These are phyloP conservation scores for Candida sanyaensis DNA, from an alignment of 1,139 yeast species.

Conservation along the genomic window DNA sequence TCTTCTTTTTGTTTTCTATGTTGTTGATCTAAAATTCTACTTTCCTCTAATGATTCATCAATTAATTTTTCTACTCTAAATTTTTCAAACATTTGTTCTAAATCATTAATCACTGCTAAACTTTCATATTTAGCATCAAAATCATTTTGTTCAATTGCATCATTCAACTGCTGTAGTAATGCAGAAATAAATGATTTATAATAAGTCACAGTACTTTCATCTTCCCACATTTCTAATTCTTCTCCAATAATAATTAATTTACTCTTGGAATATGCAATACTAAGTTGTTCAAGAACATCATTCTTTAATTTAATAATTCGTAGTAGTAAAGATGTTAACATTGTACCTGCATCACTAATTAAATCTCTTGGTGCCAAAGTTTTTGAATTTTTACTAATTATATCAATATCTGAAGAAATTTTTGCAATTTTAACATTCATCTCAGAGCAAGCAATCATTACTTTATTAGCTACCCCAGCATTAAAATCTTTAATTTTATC, in stretches of 20 bases:
- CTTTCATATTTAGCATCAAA: conserved; percentile 56
- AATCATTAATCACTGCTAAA: conserved; percentile 58
- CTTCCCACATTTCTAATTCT: conserved; percentile 46
- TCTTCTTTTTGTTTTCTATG: conserved; percentile 4
- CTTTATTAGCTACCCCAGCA: conserved; percentile 49
- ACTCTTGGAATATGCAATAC: conserved; percentile 58
- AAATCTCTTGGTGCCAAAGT: conserved; percentile 48
- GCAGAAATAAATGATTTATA: conserved; percentile 55
- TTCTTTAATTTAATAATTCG: conserved; percentile 52
- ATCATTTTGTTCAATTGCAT: conserved; percentile 51
- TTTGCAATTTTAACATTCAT: conserved; percentile 42
- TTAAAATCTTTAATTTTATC: conserved; percentile 43
- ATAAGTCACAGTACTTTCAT: conserved; percentile 40
- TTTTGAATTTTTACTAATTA: conserved; percentile 43
- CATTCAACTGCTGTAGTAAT: conserved; percentile 51
- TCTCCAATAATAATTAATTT: conserved; percentile 56
- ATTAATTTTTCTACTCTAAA: conserved; percentile 39
- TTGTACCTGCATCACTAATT: conserved; percentile 59
- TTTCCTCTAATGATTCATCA: conserved; percentile 17
- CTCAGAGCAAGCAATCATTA: conserved; percentile 49
- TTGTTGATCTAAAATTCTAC: conserved; percentile 5
- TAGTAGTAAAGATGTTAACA: conserved; percentile 51
- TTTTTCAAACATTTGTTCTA: conserved; percentile 63
- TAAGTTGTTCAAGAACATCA: conserved; percentile 48
- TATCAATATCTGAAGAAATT: conserved; percentile 48